phyloP scores from a whole-genome alignment of 176 grass and related monocot species.

The Aegilops umbellulata region DNA sequence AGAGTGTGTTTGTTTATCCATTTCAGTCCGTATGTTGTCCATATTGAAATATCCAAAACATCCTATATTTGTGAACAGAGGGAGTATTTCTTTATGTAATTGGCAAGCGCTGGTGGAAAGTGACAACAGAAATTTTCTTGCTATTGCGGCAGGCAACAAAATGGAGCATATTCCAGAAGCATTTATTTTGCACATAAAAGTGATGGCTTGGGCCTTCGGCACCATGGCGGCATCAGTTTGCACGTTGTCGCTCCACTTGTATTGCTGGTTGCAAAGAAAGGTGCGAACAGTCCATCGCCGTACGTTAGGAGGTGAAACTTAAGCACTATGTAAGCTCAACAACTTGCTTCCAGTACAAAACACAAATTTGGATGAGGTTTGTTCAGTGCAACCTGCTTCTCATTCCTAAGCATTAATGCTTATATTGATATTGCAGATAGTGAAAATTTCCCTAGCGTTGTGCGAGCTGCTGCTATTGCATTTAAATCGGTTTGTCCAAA shows the following conservation, averaged over 20 bases:
- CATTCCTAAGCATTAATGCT: neutral
- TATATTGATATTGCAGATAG: conserved; percentile 45
- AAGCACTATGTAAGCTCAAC: too few species aligned
- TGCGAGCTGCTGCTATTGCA: conserved; percentile 58
- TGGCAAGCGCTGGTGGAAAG: neutral
- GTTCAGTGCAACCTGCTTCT: neutral
- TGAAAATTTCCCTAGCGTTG: conserved; percentile 50
- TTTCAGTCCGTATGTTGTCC: too few species aligned
- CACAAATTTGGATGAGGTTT: too few species aligned
- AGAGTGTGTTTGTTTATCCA: too few species aligned
- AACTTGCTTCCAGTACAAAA: too few species aligned
- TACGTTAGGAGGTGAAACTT: too few species aligned
- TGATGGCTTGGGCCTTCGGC: conserved; percentile 79
- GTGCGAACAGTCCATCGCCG: too few species aligned
- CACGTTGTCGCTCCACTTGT: conserved; percentile 54
- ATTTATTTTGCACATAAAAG: conserved; percentile 76
- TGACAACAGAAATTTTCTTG: neutral
- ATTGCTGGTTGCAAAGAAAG: too few species aligned
- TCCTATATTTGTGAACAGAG: too few species aligned
- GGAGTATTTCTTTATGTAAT: neutral
- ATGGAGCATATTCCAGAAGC: conserved; percentile 90
- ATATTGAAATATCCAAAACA: too few species aligned
- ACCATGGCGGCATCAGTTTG: conserved; percentile 78
- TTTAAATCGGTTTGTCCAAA: conserved; percentile 68
- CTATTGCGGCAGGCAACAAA: conserved; percentile 49